phyloP scores from a whole-genome alignment of 2,329 filamentous ascomycete species.

The Alternaria gansuensis region DNA sequence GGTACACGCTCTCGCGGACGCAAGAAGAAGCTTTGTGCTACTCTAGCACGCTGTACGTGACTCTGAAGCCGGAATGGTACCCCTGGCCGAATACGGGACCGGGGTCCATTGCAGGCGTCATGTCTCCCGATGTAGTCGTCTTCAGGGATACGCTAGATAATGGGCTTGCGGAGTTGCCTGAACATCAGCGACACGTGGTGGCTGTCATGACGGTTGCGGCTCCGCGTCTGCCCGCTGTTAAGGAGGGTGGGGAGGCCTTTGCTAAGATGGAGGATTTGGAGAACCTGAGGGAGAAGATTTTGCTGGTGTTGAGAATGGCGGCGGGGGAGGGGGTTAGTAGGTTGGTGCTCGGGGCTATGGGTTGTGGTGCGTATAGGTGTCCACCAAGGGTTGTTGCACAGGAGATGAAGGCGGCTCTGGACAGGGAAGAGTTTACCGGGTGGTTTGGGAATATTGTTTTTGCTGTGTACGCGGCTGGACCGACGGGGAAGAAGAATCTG shows the following conservation, averaged over 20 bases:
- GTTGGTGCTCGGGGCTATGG: conserved; percentile 37
- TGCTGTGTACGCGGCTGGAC: conserved; percentile 31
- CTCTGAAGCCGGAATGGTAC: conserved; percentile 35
- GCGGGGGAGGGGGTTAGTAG: conserved; percentile 26
- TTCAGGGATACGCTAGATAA: conserved; percentile 33
- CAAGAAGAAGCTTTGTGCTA: conserved; percentile 41
- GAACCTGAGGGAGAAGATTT: conserved; percentile 32
- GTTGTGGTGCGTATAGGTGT: conserved; percentile 36
- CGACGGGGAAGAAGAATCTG: conserved; percentile 22
- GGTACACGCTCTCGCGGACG: conserved; percentile 30
- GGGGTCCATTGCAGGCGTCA: conserved; percentile 31
- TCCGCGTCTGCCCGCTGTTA: conserved; percentile 25
- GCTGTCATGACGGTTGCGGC: conserved; percentile 36
- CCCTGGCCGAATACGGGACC: conserved; percentile 34
- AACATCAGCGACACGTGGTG: conserved; percentile 20
- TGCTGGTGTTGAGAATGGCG: conserved; percentile 31
- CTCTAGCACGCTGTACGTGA: conserved; percentile 33
- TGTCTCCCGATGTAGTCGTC: conserved; percentile 34
- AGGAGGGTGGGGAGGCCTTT: conserved; percentile 19
- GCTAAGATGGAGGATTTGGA: conserved; percentile 16
- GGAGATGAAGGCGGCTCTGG: conserved; percentile 30
- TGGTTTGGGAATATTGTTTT: conserved; percentile 34
- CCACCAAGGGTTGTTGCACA: conserved; percentile 29
- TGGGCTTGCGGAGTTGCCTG: conserved; percentile 26
- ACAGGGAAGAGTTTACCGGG: conserved; percentile 29